These are phyloP conservation scores for Odonthalia washingtoniensis DNA, from an alignment of 31 red algal genomes.

Conservation along the genomic window DNA sequence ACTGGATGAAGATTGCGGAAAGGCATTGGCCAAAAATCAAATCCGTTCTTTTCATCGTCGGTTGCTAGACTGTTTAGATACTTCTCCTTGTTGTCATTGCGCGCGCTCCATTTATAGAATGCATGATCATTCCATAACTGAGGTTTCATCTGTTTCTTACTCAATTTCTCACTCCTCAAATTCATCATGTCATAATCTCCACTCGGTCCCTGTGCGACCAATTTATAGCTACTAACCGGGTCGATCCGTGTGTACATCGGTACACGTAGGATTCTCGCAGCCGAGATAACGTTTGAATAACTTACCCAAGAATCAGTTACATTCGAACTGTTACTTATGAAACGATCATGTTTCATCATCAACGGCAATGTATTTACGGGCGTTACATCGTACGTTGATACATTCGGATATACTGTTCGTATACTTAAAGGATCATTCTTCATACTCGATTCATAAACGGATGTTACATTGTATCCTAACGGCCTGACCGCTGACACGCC, in stretches of 20 bases:
- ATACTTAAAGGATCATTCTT: constrained; percentile 45
- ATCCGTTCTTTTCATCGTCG: constrained; percentile 38
- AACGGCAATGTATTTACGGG: constrained; percentile 46
- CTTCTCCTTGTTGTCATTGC: constrained; percentile 65
- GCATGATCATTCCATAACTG: constrained; percentile 66
- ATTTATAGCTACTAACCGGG: too few species aligned
- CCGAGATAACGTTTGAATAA: too few species aligned
- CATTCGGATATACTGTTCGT: constrained; percentile 23
- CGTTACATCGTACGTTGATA: neutral
- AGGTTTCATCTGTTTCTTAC: constrained; percentile 38
- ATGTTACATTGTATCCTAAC: constrained; percentile 32
- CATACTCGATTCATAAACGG: constrained; percentile 39
- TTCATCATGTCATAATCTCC: too few species aligned
- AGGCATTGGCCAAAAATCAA: constrained; percentile 69
- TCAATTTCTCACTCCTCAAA: neutral
- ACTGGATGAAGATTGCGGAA: constrained; percentile 36
- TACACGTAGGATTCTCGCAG: too few species aligned
- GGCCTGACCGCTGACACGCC: constrained; percentile 51
- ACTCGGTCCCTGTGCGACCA: too few species aligned
- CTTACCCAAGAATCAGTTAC: too few species aligned
- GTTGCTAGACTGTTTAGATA: constrained; percentile 43
- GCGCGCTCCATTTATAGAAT: constrained; percentile 65
- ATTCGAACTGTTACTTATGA: neutral
- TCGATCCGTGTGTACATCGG: too few species aligned
- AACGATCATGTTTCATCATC: constrained; percentile 9